Evolutionary conservation across 2,329 filamentous ascomycete genomes (phyloP).

Genomic region (Thelonectria rubi): DNA sequence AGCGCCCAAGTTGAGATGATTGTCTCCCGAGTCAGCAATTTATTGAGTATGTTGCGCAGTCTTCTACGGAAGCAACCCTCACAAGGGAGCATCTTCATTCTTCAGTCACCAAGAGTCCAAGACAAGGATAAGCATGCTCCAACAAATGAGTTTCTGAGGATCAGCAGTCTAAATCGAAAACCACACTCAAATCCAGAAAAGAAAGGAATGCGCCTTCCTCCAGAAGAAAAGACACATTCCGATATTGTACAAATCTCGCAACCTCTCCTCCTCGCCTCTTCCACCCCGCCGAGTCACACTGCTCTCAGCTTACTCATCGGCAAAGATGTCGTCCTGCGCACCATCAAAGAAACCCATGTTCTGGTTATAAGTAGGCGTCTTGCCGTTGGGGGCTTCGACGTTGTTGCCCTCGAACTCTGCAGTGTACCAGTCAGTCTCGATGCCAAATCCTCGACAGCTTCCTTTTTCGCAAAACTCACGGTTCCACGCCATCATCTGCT

Average conservation of each 20-base stretch:
- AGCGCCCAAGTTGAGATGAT: too few relatives aligned
- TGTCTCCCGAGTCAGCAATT: too few relatives aligned
- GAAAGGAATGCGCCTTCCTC: conserved; percentile 14
- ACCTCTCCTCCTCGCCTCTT: not conserved
- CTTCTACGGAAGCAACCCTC: too few relatives aligned
- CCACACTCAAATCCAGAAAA: conserved; percentile 5
- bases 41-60: too few relatives aligned
- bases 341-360: conserved; percentile 47
- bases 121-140: not conserved
- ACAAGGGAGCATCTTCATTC: too few relatives aligned
- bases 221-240: conserved; percentile 13
- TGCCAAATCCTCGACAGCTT: not conserved
- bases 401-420: conserved; percentile 48
- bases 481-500: conserved; percentile 61
- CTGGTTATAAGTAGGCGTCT: conserved; percentile 46
- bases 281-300: not conserved
- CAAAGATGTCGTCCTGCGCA: conserved; percentile 46
- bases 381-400: conserved; percentile 40
- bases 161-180: conserved; percentile 21
- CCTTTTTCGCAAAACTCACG: conserved; percentile 43
- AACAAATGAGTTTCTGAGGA: not conserved
- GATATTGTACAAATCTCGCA: conserved; percentile 8
- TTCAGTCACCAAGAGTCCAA: too few relatives aligned
- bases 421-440: not conserved
- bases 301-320: conserved; percentile 5